Percentiles rank a stretch among this genome's conserved stretches.
Conservation (phyloP, 345 rosid species). For the Eucalyptus marginata region DNA sequence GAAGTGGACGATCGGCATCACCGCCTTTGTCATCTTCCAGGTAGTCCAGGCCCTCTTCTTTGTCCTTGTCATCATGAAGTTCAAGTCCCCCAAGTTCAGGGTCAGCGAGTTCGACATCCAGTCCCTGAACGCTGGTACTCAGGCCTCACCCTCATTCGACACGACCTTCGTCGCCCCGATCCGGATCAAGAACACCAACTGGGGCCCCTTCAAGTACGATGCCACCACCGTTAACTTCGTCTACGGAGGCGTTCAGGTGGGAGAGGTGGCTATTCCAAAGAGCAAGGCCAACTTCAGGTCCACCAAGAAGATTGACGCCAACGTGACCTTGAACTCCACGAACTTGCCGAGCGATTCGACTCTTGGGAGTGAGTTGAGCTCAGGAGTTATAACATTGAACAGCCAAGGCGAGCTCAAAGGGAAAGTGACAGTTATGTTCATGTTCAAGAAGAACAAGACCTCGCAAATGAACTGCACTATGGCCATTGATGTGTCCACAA, state of each 20-base stretch:
- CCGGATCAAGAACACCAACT: constrained; percentile 9
- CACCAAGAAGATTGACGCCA: not conserved
- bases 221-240: not conserved
- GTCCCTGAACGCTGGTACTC: not conserved
- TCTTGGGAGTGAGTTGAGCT: not conserved
- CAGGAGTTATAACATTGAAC: not conserved
- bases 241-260: not conserved
- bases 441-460: not conserved
- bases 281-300: constrained; percentile 2
- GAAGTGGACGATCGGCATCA: not conserved
- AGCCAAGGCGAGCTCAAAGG: not conserved
- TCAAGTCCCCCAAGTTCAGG: constrained; percentile 6
- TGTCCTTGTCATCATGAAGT: not conserved
- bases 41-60: not conserved
- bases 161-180: not conserved
- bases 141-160: not conserved
- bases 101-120: not conserved
- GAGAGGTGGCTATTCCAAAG: not conserved
- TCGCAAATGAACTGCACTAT: constrained; percentile 1
- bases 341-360: not conserved
- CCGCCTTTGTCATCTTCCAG: constrained; percentile 4
- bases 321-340: not conserved
- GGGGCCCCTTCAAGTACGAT: constrained; percentile 6
- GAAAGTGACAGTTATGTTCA: not conserved
- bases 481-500: not conserved